phyloP scores from a whole-genome alignment of 768 basidiomycete species.

The Tephrocybe sp. region DNA sequence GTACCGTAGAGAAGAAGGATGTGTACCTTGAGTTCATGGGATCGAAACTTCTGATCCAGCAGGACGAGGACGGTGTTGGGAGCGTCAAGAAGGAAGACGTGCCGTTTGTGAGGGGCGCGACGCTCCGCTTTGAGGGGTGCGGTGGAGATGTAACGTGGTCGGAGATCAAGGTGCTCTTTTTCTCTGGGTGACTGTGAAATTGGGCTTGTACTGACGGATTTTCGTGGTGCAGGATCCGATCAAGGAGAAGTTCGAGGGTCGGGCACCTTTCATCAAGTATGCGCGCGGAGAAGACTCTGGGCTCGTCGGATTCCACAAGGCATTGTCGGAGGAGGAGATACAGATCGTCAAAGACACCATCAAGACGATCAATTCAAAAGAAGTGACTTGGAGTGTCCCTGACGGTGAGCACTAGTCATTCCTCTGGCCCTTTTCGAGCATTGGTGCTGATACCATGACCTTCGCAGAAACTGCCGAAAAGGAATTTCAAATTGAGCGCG shows the following conservation, averaged over 20 bases:
- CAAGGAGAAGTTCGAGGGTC: slow-evolving; percentile 48
- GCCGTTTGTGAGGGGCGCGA: slow-evolving; percentile 53
- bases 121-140: slow-evolving; percentile 59
- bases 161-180: slow-evolving; percentile 46
- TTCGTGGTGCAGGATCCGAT: slow-evolving; percentile 39
- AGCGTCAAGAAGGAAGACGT: slow-evolving; percentile 61
- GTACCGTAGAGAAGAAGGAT: slow-evolving; percentile 43
- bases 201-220: neutral
- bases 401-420: slow-evolving; percentile 45
- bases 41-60: slow-evolving; percentile 60
- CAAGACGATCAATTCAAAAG: slow-evolving; percentile 62
- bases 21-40: slow-evolving; percentile 78
- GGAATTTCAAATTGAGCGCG: slow-evolving; percentile 72
- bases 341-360: slow-evolving; percentile 66
- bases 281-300: slow-evolving; percentile 44
- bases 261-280: slow-evolving; percentile 54
- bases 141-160: slow-evolving; percentile 48
- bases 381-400: slow-evolving; percentile 64
- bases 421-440: no score
- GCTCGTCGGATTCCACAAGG: slow-evolving; percentile 64
- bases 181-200: neutral
- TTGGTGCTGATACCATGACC: neutral
- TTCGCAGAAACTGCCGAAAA: slow-evolving; percentile 68
- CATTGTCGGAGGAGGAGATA: slow-evolving; percentile 71
- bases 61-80: slow-evolving; percentile 62